A percentile compares a stretch with the other conserved stretches of the same genome.
phyloP scores from a whole-genome alignment of 2,329 filamentous ascomycete species.

The Fusarium sp. region DNA sequence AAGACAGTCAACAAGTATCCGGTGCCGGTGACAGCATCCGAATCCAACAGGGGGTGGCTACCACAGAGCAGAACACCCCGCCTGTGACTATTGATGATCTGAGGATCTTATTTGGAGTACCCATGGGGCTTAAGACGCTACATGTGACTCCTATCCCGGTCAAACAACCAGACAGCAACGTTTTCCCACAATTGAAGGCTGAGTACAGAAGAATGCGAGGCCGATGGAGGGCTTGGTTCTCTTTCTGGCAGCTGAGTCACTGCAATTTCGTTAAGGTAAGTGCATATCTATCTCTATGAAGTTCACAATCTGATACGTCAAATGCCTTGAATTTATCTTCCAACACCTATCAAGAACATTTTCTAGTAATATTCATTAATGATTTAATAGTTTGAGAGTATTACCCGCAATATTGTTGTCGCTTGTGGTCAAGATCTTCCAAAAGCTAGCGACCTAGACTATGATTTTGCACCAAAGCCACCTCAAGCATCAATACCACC shows the following conservation, averaged over 20 bases:
- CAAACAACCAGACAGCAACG: background rate
- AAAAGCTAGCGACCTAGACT: background rate
- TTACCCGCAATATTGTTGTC: background rate
- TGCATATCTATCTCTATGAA: background rate
- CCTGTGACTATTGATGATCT: background rate
- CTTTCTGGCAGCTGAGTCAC: slow-evolving; percentile 14
- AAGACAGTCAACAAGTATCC: background rate
- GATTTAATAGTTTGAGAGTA: background rate
- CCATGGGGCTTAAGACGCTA: background rate
- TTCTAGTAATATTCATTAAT: background rate
- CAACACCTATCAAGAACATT: background rate
- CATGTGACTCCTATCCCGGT: background rate
- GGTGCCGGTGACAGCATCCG: background rate
- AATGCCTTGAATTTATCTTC: too few relatives aligned
- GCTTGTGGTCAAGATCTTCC: slow-evolving; percentile 3
- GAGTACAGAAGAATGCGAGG: slow-evolving; percentile 4
- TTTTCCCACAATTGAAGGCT: background rate
- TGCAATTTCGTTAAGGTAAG: slow-evolving; percentile 15
- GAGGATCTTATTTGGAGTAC: slow-evolving; percentile 6
- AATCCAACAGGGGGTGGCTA: background rate
- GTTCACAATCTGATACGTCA: background rate
- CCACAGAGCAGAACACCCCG: background rate
- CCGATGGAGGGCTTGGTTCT: background rate
- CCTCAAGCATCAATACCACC: slow-evolving; percentile 1
- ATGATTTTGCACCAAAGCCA: slow-evolving; percentile 9